These are phyloP conservation scores for Babesia divergens DNA, from an alignment of 169 alveolate species.

Conservation along the genomic window DNA sequence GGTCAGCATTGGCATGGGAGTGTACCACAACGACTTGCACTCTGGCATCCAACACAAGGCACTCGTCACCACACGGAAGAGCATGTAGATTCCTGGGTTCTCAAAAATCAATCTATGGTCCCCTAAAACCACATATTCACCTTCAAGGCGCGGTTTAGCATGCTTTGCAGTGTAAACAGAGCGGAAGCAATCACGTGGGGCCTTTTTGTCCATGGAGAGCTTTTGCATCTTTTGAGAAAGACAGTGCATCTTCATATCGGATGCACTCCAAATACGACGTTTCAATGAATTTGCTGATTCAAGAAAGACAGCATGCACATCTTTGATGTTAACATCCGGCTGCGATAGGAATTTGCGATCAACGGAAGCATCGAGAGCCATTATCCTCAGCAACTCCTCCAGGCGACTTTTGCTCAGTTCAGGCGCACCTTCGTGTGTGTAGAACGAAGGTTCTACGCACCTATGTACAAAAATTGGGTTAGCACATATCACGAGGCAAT, in stretches of 20 bases:
- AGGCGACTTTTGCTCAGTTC: constrained; percentile 16
- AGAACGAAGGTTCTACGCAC: constrained; percentile 5
- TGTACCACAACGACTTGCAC: constrained; percentile 38
- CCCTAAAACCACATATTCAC: constrained; percentile 13
- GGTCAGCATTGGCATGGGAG: not conserved
- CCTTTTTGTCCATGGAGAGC: constrained; percentile 13
- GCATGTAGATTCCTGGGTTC: constrained; percentile 30
- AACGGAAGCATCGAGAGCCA: constrained; percentile 1
- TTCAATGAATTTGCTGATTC: not conserved
- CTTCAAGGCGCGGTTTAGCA: constrained; percentile 7
- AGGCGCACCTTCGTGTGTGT: constrained; percentile 19
- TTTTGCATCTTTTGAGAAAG: constrained; percentile 5
- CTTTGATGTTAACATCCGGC: constrained; percentile 31
- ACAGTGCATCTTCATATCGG: not conserved
- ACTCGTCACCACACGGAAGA: constrained; percentile 32
- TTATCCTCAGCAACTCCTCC: constrained; percentile 10
- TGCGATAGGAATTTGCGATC: constrained; percentile 10
- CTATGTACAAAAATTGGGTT: constrained; percentile 53
- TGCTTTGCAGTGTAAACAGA: constrained; percentile 9
- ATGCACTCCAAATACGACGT: not conserved
- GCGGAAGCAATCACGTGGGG: constrained; percentile 6
- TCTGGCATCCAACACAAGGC: constrained; percentile 64
- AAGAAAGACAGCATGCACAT: constrained; percentile 25
- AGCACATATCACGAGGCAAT: constrained; percentile 34
- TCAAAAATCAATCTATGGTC: constrained; percentile 44